phyloP scores from a whole-genome alignment of 352 stramenopile genomes.

The Globisporangium middletonii region DNA sequence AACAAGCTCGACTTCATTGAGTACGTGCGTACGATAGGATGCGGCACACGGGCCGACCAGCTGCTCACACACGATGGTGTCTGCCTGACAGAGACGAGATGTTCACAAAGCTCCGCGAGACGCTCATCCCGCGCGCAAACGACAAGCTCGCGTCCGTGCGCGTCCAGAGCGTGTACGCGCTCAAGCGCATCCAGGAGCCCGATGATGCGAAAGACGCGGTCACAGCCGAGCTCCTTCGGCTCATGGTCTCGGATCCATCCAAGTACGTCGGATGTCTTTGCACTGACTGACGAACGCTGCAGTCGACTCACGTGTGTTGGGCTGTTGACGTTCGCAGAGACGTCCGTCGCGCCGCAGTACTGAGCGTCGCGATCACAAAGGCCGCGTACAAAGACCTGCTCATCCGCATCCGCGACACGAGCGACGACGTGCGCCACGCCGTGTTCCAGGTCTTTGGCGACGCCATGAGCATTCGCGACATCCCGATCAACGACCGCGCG shows the following conservation, averaged over 20 bases:
- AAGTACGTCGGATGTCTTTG: constrained; percentile 36
- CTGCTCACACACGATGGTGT: too few species aligned
- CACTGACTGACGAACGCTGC: not conserved
- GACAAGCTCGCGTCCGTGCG: constrained; percentile 62
- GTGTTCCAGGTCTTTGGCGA: constrained; percentile 52
- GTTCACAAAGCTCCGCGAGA: constrained; percentile 25
- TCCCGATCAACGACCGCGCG: constrained; percentile 57
- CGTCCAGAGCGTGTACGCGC: constrained; percentile 50
- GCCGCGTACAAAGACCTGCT: constrained; percentile 45
- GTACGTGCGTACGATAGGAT: constrained; percentile 18
- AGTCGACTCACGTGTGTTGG: not conserved
- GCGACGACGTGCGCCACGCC: constrained; percentile 54
- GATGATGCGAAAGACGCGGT: constrained; percentile 36
- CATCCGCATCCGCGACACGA: constrained; percentile 72
- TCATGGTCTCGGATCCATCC: constrained; percentile 64
- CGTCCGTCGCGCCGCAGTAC: constrained; percentile 55
- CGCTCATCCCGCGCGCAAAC: constrained; percentile 42
- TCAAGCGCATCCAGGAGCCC: constrained; percentile 53
- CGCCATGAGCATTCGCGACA: constrained; percentile 37
- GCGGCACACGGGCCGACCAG: too few species aligned
- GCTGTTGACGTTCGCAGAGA: constrained; percentile 25
- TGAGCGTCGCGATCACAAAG: constrained; percentile 41
- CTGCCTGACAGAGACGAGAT: constrained; percentile 27
- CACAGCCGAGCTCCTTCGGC: constrained; percentile 35
- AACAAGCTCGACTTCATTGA: constrained; percentile 46